Evolutionary conservation across 257 asterid genomes (phyloP).

Genomic region (Orobanche coerulescens): DNA sequence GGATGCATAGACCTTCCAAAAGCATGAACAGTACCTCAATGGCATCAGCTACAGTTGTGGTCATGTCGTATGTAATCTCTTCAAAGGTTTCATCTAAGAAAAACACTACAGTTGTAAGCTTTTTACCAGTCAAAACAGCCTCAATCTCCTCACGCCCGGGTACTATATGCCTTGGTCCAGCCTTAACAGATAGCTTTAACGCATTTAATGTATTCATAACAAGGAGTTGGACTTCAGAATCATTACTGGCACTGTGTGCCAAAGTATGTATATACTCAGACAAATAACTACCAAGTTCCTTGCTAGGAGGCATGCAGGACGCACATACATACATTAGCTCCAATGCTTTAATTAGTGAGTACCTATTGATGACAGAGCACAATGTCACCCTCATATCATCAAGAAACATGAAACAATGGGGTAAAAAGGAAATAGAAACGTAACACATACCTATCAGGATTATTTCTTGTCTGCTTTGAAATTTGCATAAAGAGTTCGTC

Average conservation of each 20-base stretch:
- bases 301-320: slow-evolving; percentile 98
- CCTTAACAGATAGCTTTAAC: slow-evolving; percentile 81
- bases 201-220: slow-evolving; percentile 86
- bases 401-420: slow-evolving; percentile 10
- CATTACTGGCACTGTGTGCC: slow-evolving; percentile 55
- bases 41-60: slow-evolving; percentile 92
- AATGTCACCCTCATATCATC: slow-evolving; percentile 17
- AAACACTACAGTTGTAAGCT: slow-evolving; percentile 90
- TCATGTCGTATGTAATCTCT: slow-evolving; percentile 93
- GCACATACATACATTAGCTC: slow-evolving; percentile 90
- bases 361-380: slow-evolving; percentile 40
- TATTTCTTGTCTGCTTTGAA: slow-evolving; percentile 89
- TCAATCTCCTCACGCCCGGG: slow-evolving; percentile 97
- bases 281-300: slow-evolving; percentile 88
- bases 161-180: slow-evolving; percentile 82
- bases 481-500: slow-evolving; percentile 92
- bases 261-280: slow-evolving; percentile 74
- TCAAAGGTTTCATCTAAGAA: slow-evolving; percentile 98
- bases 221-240: slow-evolving; percentile 75
- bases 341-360: slow-evolving; percentile 76
- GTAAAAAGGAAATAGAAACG: not conserved
- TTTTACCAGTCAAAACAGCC: slow-evolving; percentile 85
- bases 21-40: slow-evolving; percentile 67
- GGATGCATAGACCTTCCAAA: slow-evolving; percentile 7
- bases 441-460: slow-evolving; percentile 67